Evolutionary conservation across 2,329 filamentous ascomycete species (phyloP).

Genomic region (Huntiella omanensis): DNA sequence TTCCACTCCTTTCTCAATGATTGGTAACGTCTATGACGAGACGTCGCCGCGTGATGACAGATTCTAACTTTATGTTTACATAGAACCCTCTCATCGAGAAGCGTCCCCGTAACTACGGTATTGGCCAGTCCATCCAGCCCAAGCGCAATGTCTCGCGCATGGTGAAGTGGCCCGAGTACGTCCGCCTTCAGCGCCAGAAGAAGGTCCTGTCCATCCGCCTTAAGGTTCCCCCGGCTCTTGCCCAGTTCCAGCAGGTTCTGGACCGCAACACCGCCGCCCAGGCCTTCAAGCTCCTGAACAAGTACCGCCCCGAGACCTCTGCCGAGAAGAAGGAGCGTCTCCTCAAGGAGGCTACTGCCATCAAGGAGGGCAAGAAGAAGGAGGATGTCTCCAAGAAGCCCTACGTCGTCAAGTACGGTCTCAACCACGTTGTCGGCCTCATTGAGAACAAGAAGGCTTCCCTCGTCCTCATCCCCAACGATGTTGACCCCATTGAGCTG

Average conservation of each 20-base stretch:
- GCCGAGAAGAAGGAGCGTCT: conserved; percentile 99
- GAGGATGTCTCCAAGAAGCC: conserved; percentile 99
- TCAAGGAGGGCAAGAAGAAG: conserved; percentile 99
- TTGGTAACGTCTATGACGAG: too few species aligned
- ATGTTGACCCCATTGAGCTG: conserved; percentile 98
- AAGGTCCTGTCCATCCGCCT: conserved; percentile 97
- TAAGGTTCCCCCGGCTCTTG: conserved; percentile 93
- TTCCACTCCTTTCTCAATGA: not conserved
- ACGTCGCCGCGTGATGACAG: not conserved
- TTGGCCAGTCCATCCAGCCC: conserved; percentile 97
- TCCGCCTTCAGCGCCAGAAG: conserved; percentile 84
- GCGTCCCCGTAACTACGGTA: conserved; percentile 91
- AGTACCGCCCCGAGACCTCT: conserved; percentile 99
- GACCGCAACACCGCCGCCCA: conserved; percentile 94
- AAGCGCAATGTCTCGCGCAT: conserved; percentile 89
- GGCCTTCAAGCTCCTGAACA: conserved; percentile 98
- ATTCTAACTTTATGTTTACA: conserved; percentile 12
- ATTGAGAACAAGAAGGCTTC: conserved; percentile 99
- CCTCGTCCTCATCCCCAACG: conserved; percentile 95
- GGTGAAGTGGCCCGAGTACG: conserved; percentile 99
- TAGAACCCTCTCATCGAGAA: conserved; percentile 99
- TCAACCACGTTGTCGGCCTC: conserved; percentile 96
- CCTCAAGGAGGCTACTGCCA: conserved; percentile 90
- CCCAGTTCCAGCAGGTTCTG: conserved; percentile 94
- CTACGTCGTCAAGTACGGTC: conserved; percentile 97